Conservation (phyloP, 148 eudicot genomes). For the Vaccinium corymbosum region DNA sequence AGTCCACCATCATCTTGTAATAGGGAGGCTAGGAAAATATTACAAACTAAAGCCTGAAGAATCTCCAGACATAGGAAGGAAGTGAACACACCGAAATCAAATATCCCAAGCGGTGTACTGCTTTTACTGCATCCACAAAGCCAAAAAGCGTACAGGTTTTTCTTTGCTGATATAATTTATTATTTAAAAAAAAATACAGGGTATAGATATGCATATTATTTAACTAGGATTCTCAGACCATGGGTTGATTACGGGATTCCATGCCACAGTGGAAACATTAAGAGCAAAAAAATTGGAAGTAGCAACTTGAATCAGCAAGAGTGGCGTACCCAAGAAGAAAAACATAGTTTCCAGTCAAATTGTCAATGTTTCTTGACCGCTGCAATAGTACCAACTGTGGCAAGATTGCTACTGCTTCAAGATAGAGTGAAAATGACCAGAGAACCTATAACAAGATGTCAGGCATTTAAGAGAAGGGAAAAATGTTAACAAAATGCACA, state of each 20-base stretch:
- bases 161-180: no score
- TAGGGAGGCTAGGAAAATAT: not conserved
- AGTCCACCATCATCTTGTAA: not conserved
- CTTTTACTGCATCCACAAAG: not conserved
- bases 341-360: slow-evolving; percentile 47
- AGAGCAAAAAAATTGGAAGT: not conserved
- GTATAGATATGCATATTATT: not conserved
- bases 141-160: not conserved
- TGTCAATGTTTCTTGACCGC: slow-evolving; percentile 49
- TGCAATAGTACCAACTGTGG: slow-evolving; percentile 55
- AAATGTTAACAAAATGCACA: not conserved
- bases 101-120: not conserved
- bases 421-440: slow-evolving; percentile 50
- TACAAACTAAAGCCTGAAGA: not conserved
- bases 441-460: slow-evolving; percentile 25
- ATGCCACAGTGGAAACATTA: not conserved
- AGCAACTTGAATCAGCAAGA: not conserved
- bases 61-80: not conserved
- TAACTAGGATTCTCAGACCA: not conserved
- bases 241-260: not conserved
- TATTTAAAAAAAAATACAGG: not conserved
- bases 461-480: not conserved
- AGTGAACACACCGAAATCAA: not conserved
- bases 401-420: slow-evolving; percentile 56
- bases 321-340: slow-evolving; percentile 47